A percentile compares a stretch with the other conserved stretches of the same genome.
Conservation (phyloP, 306 rosid species). For the Parietaria judaica region DNA sequence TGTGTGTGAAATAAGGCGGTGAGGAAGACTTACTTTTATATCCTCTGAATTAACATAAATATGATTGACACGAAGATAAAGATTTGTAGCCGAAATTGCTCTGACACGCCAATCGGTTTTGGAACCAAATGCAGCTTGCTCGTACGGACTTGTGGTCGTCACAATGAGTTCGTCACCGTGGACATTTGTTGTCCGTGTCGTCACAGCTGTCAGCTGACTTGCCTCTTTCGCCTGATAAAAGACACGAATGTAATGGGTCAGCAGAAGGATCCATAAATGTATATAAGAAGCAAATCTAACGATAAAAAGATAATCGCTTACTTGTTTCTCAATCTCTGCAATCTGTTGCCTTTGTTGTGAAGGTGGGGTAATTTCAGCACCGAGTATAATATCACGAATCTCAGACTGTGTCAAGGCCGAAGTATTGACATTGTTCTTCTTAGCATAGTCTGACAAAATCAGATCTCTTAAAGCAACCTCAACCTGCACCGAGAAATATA, state of each 20-base stretch:
- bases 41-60: constrained; percentile 97
- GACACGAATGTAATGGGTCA: constrained; percentile 5
- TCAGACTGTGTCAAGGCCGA: constrained; percentile 95
- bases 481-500: constrained; percentile 46
- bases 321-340: constrained; percentile 99
- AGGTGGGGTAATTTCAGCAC: constrained; percentile 99
- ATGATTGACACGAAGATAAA: constrained; percentile 94
- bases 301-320: constrained; percentile 17
- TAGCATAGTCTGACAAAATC: constrained; percentile 93
- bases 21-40: constrained; percentile 53
- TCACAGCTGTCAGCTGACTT: constrained; percentile 89
- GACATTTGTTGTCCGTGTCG: constrained; percentile 86
- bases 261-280: background rate
- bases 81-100: constrained; percentile 94
- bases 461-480: constrained; percentile 99
- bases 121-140: constrained; percentile 86
- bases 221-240: constrained; percentile 69
- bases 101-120: constrained; percentile 99
- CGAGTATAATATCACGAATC: constrained; percentile 97
- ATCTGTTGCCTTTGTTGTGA: constrained; percentile 98
- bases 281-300: background rate
- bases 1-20: background rate
- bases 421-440: constrained; percentile 97
- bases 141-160: constrained; percentile 96
- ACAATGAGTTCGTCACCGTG: constrained; percentile 95